Base-by-base conservation (phyloP, 2,329 filamentous ascomycete species). In the Elsinoe ampelina region DNA sequence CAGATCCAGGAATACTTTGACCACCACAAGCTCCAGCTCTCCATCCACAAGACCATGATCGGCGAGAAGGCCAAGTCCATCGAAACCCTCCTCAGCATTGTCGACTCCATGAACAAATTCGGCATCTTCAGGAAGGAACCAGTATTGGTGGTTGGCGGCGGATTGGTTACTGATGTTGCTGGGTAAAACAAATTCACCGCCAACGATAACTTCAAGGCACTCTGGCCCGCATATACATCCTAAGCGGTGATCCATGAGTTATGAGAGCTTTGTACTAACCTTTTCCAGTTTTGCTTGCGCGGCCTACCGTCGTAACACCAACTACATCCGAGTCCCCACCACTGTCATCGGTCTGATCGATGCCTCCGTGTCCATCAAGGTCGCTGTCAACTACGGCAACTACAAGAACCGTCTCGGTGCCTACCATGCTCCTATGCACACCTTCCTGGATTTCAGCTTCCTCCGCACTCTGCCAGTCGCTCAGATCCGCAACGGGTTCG, bases 341-440 rank as follows among this genome's bases (percentile, higher is more conserved):
- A 88, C 85, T 0, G 82, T 88, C 61, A 87, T 89, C 65, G 85
- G 85, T 8, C 75, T 89, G 48, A 88, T 88, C 59, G 85, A 89
- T 65, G 85, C 85, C 2, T 86, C 83, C 15, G 85, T 88, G 52
- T 85, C 81, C 35, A 88, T 88, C 75, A 87, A 88, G 67, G 85
- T 88, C n/a, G 85, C 83, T 11, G 84, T 88, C 64, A 88, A 88
- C 73, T 87, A 87, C 64, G 84, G 83, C 67, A 81, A 83, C 68
- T 86, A 87, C 75, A 88, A 88, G 76, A 88, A 88, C 71, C 77
- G 84, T 11, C 77, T 88, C 0, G 84, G 84, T 26, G 85, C 84
- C 3, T 88, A 88, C 67, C 85, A 88, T 64, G 84, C 85, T 0
- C 85, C 85, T 0, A 76, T 81, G 48, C 82, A 85, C 66, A 88